phyloP scores from a whole-genome alignment of 2,329 filamentous ascomycete species.

The Aureobasidium vineae region DNA sequence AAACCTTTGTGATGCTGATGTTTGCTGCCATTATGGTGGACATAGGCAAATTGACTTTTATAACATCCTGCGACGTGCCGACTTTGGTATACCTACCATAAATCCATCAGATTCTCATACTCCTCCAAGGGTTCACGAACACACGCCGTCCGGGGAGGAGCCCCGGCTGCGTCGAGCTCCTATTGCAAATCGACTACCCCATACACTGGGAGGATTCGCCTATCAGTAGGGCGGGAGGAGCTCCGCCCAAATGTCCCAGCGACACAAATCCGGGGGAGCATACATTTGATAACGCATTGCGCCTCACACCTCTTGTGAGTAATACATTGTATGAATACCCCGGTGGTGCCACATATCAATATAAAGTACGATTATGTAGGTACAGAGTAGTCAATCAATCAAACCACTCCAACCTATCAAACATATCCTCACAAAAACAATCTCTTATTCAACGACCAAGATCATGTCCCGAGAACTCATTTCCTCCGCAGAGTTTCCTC shows the following conservation, averaged over 20 bases:
- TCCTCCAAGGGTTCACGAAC: background rate
- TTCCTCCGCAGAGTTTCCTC: conserved; percentile 49
- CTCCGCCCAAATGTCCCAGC: background rate
- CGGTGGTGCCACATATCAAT: background rate
- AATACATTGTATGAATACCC: background rate
- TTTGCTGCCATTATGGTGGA: background rate
- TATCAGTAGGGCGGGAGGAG: background rate
- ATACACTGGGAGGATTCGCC: background rate
- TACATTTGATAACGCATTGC: background rate
- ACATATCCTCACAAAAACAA: background rate
- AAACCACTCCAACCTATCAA: background rate
- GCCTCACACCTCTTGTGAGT: background rate
- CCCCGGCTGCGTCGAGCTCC: background rate
- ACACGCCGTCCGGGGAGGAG: background rate
- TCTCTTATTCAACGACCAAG: background rate
- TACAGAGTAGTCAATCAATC: background rate
- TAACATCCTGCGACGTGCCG: background rate
- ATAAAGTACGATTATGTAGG: background rate
- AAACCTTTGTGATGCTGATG: background rate
- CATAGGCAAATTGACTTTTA: background rate
- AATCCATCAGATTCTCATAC: background rate
- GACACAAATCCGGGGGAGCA: background rate
- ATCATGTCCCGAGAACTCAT: conserved; percentile 50
- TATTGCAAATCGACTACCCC: background rate
- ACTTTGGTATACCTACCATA: background rate